A percentile compares a stretch with the other conserved stretches of the same genome.
These are phyloP conservation scores for Malus asiatica DNA, from an alignment of 306 rosid species.

Conservation along the genomic window DNA sequence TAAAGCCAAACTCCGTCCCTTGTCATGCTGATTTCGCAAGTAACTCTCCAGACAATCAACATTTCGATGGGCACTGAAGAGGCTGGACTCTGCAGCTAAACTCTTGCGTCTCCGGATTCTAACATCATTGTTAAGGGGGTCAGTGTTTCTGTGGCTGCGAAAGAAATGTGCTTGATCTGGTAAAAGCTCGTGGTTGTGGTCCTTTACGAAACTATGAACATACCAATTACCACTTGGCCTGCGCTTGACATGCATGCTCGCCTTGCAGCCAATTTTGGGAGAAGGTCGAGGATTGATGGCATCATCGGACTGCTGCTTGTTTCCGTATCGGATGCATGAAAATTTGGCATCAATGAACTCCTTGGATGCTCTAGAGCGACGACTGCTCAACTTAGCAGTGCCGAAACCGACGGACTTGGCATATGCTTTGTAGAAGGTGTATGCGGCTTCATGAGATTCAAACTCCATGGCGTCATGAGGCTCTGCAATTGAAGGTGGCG, in stretches of 20 bases:
- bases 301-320: conserved; percentile 23
- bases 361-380: conserved; percentile 23
- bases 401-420: conserved; percentile 27
- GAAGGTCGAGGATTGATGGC: conserved; percentile 26
- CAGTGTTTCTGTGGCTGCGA: conserved; percentile 16
- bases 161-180: conserved; percentile 24
- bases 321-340: conserved; percentile 25
- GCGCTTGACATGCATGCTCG: conserved; percentile 29
- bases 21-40: conserved; percentile 22
- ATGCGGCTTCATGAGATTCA: conserved; percentile 25
- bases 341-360: conserved; percentile 29
- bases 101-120: conserved; percentile 18
- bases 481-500: background rate
- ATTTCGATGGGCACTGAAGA: conserved; percentile 23
- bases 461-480: conserved; percentile 22
- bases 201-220: conserved; percentile 16
- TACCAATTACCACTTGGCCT: conserved; percentile 16
- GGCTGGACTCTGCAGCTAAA: conserved; percentile 4
- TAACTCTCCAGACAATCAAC: conserved; percentile 21
- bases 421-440: conserved; percentile 19
- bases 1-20: conserved; percentile 13
- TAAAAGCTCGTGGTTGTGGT: conserved; percentile 25
- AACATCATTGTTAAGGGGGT: conserved; percentile 13
- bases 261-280: conserved; percentile 25
- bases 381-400: conserved; percentile 25